Evolutionary conservation across 1,284 basidiomycete genomes (phyloP), one percentile per base, ranked within the genome.

Genomic region (Ustilago sp.): DNA sequence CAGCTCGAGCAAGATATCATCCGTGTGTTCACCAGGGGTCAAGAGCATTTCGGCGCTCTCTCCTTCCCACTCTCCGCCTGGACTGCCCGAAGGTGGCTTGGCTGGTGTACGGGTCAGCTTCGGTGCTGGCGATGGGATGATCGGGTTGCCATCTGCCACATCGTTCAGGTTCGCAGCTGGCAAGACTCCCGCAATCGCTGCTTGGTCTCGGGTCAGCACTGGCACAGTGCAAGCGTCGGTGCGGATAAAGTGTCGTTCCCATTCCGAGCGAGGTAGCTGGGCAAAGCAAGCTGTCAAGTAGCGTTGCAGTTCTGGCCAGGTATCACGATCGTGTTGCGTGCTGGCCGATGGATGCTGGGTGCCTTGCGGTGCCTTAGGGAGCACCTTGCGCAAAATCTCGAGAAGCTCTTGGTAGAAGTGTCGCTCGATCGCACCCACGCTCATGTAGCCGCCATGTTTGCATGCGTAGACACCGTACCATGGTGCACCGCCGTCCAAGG

Each of bases 401-500:
- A 83, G 78, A 17, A 83, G 36, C 61, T 63, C 23, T 57, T 62
- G 9, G 68, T 80, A 76, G 68, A 80, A 77, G 48, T 73, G 75
- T 11, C 67, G 68, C 64, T 74, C 73, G 65, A 70, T 70, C 32
- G 77, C 59, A 59, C 72, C 68, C 34, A 94, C 90, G 12, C 91
- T 91, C 89, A 94, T 92, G 89, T 90, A 93, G 38, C 88, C 87
- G 2, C 91, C 91, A 79, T 93, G 92, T 60, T 90, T 88, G 81
- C 92, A 93, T 0, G 89, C 88, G 80, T 94, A 94, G 6, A 93
- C 87, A 66, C 89, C 89, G 82, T 94, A 94, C 86, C 91, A 94
- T 0, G 93, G 93, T 1, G 92, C 90, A 2, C 92, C 93, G 0
- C 92, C 92, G 77, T 93, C 93, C 31, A 94, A 89, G 1, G 89